Evolutionary conservation across 805 yeast species (phyloP), one percentile per base, ranked within the genome.

Genomic region (Zygosaccharomyces bailii): DNA sequence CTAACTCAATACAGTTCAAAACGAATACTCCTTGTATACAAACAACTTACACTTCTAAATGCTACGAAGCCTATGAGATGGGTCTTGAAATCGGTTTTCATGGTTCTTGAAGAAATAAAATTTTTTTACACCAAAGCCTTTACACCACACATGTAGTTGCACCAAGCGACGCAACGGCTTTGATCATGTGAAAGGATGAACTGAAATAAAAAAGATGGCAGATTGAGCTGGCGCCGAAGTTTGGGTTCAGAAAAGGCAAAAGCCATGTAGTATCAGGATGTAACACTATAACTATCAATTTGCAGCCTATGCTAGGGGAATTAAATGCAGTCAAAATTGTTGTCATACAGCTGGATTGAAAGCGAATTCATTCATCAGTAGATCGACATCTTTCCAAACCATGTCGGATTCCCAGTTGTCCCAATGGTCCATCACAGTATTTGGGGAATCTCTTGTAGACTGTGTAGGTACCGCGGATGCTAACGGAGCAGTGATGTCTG

Each of bases 351-450:
- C 56, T 3, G 87, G 80, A 52, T 85, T 86, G 69, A 88, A 88
- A 4, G 96, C 96, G 66, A 87, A 88, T 59, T 87, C 95, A 59
- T 85, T 86, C 96, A 88, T 86, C 46, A 88, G 85, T 38, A 86
- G 73, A 52, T 87, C 95, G 21, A 88, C 90, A 59, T 88, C 95
- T 57, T 82, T 84, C 89, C 74, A 71, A 2, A 71, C 65, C 58
- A 67, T 60, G 30, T 70, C 74, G 14, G 67, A 67, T 14, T 68
- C 65, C 74, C 74, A 70, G 36, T 69, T 70, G 46, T 69, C 74
- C 57, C 65, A 65, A 9, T 61, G 59, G 19, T 67, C 73, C 48
- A 67, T 48, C 9, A 67, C 44, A 3, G 56, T 46, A 29, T 46
- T 51, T 5, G 67, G 63, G 2, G 66, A 61, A 44, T 54, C 56